Evolutionary conservation across 2,329 filamentous ascomycete genomes (phyloP).

Genomic region (Capronia americana): DNA sequence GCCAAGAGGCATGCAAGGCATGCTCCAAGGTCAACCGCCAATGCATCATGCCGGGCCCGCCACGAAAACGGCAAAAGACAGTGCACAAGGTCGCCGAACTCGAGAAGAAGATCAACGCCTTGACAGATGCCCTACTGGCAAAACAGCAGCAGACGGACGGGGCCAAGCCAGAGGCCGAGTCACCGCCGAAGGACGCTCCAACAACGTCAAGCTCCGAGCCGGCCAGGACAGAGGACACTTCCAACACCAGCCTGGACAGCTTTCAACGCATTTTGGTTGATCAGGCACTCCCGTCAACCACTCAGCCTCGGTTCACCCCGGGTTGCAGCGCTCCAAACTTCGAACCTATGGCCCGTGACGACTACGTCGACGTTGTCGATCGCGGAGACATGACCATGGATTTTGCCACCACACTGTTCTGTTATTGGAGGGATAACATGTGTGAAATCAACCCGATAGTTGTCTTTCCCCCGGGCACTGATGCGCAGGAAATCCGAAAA

Average conservation of each 20-base stretch:
- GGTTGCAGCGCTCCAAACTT: slow-evolving; percentile 5
- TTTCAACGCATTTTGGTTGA: slow-evolving; percentile 21
- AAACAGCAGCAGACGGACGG: slow-evolving; percentile 41
- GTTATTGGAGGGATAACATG: slow-evolving; percentile 60
- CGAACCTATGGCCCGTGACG: slow-evolving; percentile 27
- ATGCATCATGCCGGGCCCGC: slow-evolving; percentile 77
- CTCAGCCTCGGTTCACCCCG: slow-evolving; percentile 18
- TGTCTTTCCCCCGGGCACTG: slow-evolving; percentile 60
- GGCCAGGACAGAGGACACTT: slow-evolving; percentile 36
- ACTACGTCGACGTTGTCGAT: slow-evolving; percentile 56
- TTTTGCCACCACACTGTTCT: slow-evolving; percentile 60
- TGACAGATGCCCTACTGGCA: slow-evolving; percentile 79
- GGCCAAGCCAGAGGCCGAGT: slow-evolving; percentile 16
- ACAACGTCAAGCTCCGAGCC: slow-evolving; percentile 27
- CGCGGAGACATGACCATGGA: slow-evolving; percentile 58
- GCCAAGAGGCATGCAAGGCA: slow-evolving; percentile 64
- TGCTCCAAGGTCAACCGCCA: slow-evolving; percentile 80
- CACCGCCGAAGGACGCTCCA: slow-evolving; percentile 27
- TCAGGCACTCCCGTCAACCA: neutral
- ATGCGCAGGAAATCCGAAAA: slow-evolving; percentile 59
- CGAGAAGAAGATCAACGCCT: slow-evolving; percentile 87
- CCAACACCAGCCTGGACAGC: slow-evolving; percentile 19
- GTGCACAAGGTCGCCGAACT: slow-evolving; percentile 88
- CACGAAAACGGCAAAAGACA: slow-evolving; percentile 84
- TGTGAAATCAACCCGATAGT: slow-evolving; percentile 63